Evolutionary conservation across 192 early-diverging fungal species (phyloP).

Genomic region (Coemansia erecta): DNA sequence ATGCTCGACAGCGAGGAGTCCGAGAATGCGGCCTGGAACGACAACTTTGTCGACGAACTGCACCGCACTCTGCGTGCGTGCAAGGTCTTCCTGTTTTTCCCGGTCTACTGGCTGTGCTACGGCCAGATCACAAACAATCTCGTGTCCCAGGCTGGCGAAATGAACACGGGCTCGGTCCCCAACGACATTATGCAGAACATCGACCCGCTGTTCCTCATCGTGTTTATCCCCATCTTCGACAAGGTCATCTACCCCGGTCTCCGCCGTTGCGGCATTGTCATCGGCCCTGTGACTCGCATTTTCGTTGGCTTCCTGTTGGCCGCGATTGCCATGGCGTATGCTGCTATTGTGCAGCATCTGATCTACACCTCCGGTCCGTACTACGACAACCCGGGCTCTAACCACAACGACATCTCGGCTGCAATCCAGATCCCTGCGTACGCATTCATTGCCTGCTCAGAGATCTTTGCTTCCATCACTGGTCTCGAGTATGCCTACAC

Average conservation of each 20-base stretch:
- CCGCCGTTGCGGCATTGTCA: constrained; percentile 53
- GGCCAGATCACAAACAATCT: constrained; percentile 66
- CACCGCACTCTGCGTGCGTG: constrained; percentile 58
- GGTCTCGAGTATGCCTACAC: constrained; percentile 66
- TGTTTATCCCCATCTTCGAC: constrained; percentile 61
- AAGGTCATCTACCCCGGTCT: constrained; percentile 56
- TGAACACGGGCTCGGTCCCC: constrained; percentile 56
- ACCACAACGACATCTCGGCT: constrained; percentile 56
- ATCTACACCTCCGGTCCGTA: constrained; percentile 57
- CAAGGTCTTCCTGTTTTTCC: constrained; percentile 67
- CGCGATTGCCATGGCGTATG: constrained; percentile 57
- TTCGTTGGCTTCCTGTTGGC: constrained; percentile 57
- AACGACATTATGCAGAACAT: constrained; percentile 65
- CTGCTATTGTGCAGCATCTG: constrained; percentile 57
- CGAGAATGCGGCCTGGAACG: constrained; percentile 66
- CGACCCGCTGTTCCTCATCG: constrained; percentile 57
- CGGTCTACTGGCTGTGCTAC: constrained; percentile 74
- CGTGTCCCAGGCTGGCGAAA: constrained; percentile 61
- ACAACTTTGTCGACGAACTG: constrained; percentile 71
- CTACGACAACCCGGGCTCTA: constrained; percentile 41
- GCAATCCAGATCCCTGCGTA: constrained; percentile 59
- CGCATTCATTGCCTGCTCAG: constrained; percentile 55
- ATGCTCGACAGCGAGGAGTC: constrained; percentile 13
- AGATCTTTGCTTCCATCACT: constrained; percentile 64
- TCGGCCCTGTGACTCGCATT: constrained; percentile 59